A percentile compares a stretch with the other conserved stretches of the same genome.
Evolutionary conservation across 2,329 filamentous ascomycete species (phyloP).

Genomic region (Hortaea werneckii): DNA sequence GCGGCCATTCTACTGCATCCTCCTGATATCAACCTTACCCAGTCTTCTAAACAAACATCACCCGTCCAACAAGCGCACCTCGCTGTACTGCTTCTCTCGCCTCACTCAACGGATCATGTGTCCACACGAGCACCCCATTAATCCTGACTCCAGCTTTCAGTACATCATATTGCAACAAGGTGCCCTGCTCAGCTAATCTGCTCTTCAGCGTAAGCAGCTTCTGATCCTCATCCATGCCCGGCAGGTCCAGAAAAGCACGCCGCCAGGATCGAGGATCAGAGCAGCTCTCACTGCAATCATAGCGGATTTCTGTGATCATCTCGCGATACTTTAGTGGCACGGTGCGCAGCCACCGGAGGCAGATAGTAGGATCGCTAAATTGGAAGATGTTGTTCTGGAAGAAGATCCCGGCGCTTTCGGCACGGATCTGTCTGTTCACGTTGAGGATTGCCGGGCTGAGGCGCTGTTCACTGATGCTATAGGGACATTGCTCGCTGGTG

Average conservation of each 20-base stretch:
- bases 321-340: slow-evolving; percentile 1
- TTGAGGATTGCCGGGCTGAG: neutral
- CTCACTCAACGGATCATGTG: slow-evolving; percentile 1
- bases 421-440: neutral
- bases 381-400: slow-evolving; percentile 2
- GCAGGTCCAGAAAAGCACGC: slow-evolving; percentile 1
- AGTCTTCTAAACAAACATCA: slow-evolving; percentile 2
- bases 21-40: neutral
- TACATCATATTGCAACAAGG: slow-evolving; percentile 1
- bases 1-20: neutral
- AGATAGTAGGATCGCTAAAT: slow-evolving; percentile 1
- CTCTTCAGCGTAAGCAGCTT: slow-evolving; percentile 1
- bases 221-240: slow-evolving; percentile 2
- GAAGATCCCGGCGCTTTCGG: slow-evolving; percentile 2
- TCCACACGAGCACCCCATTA: slow-evolving; percentile 2
- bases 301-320: slow-evolving; percentile 2
- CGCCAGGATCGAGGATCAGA: slow-evolving; percentile 1
- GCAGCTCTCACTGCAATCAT: slow-evolving; percentile 1
- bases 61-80: slow-evolving; percentile 1
- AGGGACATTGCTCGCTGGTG: neutral
- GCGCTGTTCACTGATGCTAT: neutral
- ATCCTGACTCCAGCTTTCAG: slow-evolving; percentile 2
- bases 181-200: slow-evolving; percentile 1
- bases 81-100: slow-evolving; percentile 1
- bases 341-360: neutral